Conservation (phyloP, 2,329 filamentous ascomycete genomes). For the Cercospora nicotianae region DNA sequence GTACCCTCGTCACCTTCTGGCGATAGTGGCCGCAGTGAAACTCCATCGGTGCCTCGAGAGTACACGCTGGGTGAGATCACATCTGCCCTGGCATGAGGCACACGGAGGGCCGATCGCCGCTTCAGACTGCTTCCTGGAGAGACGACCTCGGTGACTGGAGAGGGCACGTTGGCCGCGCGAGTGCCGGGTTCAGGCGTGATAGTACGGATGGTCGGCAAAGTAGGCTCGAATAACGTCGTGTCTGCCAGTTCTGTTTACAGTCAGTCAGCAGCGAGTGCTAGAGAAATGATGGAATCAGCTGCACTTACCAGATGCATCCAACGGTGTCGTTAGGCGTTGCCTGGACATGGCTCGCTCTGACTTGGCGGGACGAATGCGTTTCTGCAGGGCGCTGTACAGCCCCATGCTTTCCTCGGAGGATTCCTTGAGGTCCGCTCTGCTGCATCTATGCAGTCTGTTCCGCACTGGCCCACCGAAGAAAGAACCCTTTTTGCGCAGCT, state of each 20-base stretch:
- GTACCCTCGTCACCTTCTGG: constrained; percentile 33
- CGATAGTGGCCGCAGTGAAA: constrained; percentile 36
- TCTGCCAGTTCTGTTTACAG: background rate
- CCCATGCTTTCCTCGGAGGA: constrained; percentile 55
- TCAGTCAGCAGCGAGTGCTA: background rate
- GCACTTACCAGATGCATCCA: background rate
- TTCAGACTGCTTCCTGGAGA: constrained; percentile 24
- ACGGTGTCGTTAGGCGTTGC: background rate
- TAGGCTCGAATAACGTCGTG: constrained; percentile 11
- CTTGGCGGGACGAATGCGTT: constrained; percentile 48
- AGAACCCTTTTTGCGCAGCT: constrained; percentile 33
- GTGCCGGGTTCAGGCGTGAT: constrained; percentile 30
- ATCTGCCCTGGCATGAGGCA: constrained; percentile 18
- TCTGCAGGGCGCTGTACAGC: constrained; percentile 61
- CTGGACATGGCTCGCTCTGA: constrained; percentile 17
- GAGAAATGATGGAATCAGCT: background rate
- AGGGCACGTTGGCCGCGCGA: constrained; percentile 23
- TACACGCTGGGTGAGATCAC: constrained; percentile 49
- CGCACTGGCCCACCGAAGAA: constrained; percentile 36
- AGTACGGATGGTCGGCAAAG: constrained; percentile 29
- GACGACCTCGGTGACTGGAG: background rate
- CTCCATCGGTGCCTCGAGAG: constrained; percentile 45
- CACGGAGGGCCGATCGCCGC: constrained; percentile 27
- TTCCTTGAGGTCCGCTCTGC: constrained; percentile 31
- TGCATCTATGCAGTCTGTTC: constrained; percentile 33